Percentiles rank a stretch among this genome's conserved stretches.
These are phyloP conservation scores for Diddensiella santjacobensis DNA, from an alignment of 805 yeast species.

Conservation along the genomic window DNA sequence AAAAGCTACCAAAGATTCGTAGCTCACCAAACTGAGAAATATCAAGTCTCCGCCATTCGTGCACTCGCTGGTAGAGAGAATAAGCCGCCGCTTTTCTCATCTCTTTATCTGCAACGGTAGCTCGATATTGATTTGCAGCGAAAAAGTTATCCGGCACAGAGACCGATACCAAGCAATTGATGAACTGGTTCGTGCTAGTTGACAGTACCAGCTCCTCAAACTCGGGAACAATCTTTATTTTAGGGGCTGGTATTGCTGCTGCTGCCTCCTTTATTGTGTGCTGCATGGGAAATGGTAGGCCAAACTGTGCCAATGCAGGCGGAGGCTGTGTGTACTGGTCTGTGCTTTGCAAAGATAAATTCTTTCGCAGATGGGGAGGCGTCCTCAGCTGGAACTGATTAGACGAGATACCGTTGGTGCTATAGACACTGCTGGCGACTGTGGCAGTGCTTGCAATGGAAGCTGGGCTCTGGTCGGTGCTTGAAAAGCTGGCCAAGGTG, in stretches of 20 bases:
- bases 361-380: background rate
- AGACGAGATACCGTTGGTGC: background rate
- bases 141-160: conserved; percentile 4
- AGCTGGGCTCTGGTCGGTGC: conserved; percentile 1
- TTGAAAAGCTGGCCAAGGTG: background rate
- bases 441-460: background rate
- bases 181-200: background rate
- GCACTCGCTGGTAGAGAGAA: background rate
- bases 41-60: conserved; percentile 7
- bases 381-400: background rate
- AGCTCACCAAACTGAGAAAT: conserved; percentile 15
- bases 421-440: background rate
- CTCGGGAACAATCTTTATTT: conserved; percentile 1
- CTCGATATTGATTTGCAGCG: background rate
- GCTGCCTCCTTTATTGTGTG: background rate
- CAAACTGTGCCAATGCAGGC: background rate
- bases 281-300: background rate
- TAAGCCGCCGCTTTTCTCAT: background rate
- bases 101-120: conserved; percentile 6
- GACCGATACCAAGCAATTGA: conserved; percentile 9
- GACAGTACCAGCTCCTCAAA: conserved; percentile 1
- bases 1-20: conserved; percentile 11
- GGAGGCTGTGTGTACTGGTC: background rate
- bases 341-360: background rate
- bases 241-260: background rate